Percentiles rank a stretch among this genome's conserved stretches.
Evolutionary conservation across 352 stramenopile species (phyloP).

Genomic region (Aphanomyces cochlioides): DNA sequence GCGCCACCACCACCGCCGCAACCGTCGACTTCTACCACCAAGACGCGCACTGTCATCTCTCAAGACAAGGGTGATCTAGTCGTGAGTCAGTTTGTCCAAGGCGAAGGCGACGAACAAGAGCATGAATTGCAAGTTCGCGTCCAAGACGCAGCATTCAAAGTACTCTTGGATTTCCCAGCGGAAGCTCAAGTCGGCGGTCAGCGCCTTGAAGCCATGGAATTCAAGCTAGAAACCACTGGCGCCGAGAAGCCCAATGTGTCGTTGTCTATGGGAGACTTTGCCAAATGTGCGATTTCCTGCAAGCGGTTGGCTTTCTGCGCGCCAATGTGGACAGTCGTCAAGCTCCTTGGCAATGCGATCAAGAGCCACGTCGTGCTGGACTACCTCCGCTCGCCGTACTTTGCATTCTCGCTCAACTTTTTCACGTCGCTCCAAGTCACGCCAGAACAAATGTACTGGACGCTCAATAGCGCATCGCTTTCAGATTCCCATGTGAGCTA

Average conservation of each 20-base stretch:
- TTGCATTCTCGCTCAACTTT: conserved; percentile 61
- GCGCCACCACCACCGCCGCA: conserved; percentile 1
- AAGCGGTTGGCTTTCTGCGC: conserved; percentile 51
- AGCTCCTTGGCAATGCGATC: conserved; percentile 2
- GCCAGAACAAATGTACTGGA: conserved; percentile 67
- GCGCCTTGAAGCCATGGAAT: conserved; percentile 4
- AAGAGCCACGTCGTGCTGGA: conserved; percentile 40
- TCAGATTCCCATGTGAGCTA: conserved; percentile 55
- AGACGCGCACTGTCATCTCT: conserved; percentile 37
- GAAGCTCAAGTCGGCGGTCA: conserved; percentile 29
- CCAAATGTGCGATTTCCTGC: conserved; percentile 65
- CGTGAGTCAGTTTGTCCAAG: conserved; percentile 44
- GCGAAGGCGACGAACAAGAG: conserved; percentile 8
- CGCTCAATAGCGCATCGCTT: conserved; percentile 58
- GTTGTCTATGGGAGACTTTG: conserved; percentile 59
- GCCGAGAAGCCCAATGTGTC: conserved; percentile 43
- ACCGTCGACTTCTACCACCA: not conserved
- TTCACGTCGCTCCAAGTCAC: conserved; percentile 74
- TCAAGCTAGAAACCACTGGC: conserved; percentile 43
- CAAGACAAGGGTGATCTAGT: conserved; percentile 60
- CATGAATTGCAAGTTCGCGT: conserved; percentile 48
- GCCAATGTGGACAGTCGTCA: conserved; percentile 49
- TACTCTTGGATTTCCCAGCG: conserved; percentile 62
- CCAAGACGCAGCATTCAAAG: conserved; percentile 52
- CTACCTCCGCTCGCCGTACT: conserved; percentile 67